Base-by-base conservation (phyloP, 2,329 filamentous ascomycete genomes). In the Cytospora leucostoma region DNA sequence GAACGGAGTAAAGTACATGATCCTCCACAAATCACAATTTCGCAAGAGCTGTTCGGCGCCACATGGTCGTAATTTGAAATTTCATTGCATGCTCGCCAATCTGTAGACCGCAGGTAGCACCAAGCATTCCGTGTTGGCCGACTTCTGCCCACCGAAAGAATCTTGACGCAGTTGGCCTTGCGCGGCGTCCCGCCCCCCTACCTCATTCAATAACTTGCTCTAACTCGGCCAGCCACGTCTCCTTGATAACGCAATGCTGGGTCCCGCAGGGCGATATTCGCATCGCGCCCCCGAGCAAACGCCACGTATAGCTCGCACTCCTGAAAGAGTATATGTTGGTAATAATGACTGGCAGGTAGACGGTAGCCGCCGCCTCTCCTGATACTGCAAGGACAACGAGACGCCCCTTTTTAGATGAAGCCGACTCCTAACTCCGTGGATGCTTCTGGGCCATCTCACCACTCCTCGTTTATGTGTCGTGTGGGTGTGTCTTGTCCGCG, bases 391-490 rank as follows among this genome's bases (percentile, higher is more conserved):
- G 32, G 7, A 34, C 27, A 50, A 44, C 38, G 54, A 33, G 40
- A 55, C 27, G 33, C 51, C 51, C 27, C 38, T 34, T 27, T 50
- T 27, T n/a, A 33, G 33, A 35, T 38, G 51, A 55, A 55, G 59
- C 51, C 51, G n/a, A 61, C 59, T 55, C 59, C 52, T 37, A 61
- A 61, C 59, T 55, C 59, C 59, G 33, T 15, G 40, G 35, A 61
- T 61, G 59, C 59, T 61, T 50, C 38, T 50, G 51, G 38, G 15
- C 51, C n/a, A 15, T n/a, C 49, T 35, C 59, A 32, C 51, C 19
- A 40, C 52, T 50, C 34, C 51, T 61, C 51, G 13, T 32, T 38
- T 15, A 40, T 19, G 5, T 15, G 15, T 7, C n/a, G 15, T 44
- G 40, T 21, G 11, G 19, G 44, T 47, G 44, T 47, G 44, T 47